Base-by-base conservation (phyloP, 2,329 filamentous ascomycete genomes). In the Alternaria gaisen region DNA sequence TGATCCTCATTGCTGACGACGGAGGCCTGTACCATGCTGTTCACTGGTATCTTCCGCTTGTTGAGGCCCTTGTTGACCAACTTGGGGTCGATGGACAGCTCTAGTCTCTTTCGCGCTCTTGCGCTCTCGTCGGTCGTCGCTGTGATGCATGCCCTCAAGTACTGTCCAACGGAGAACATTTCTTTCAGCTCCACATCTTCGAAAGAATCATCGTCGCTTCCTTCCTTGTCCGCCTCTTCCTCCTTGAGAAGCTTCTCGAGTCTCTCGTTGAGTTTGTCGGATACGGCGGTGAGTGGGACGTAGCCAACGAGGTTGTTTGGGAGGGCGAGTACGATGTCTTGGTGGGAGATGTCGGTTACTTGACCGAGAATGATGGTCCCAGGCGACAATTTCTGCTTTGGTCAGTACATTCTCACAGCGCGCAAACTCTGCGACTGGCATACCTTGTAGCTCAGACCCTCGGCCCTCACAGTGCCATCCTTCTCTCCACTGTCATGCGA, bases 1-100 rank as follows among this genome's bases (percentile, higher is more conserved):
- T 97, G 94, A 71, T 99, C 96, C 79, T 99, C 94, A n/a, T 96
- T 90, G 78, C 94, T 99, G 52, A 86, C 81, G 26, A 99, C 90
- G 0, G 93, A 90, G 2, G 93, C 94, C 85, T 98, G 96, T 20
- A 98, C 83, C 46, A 91, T 93, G 66, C 84, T 85, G 72, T 97
- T 90, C 41, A 86, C 80, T 10, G 95, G 88, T 10, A 97, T 80
- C 70, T 93, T 92, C 41, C 90, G 87, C 67, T 87, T 86, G 4
- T 86, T 83, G 22, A 99, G 82, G 1, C 91, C 90, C 3, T 86
- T 85, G 77, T 99, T 99, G 56, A 92, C 85, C 63, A 92, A 86
- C 60, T 86, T 85, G 3, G 95, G 95, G 51, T 92, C 88, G 32
- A 98, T 82, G 0, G 94, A 94, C 18, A 99, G 84, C 76, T 97